A percentile compares a stretch with the other conserved stretches of the same genome.
Evolutionary conservation across 441 rosid genomes (phyloP).

Genomic region (Syzygium syzygioides): DNA sequence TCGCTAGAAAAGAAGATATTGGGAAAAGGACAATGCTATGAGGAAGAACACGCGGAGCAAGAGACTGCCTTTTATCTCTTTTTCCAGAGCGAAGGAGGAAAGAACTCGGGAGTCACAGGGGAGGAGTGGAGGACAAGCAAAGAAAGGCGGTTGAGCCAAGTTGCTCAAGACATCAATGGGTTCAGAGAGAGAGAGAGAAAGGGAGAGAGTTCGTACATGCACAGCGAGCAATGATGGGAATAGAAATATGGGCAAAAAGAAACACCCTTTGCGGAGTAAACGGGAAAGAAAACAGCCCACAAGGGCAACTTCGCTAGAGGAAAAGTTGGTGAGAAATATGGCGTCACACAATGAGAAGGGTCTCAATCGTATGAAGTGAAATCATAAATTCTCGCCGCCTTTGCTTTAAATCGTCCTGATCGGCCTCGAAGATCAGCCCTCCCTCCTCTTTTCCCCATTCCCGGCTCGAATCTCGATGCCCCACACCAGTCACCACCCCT

Average conservation of each 20-base stretch:
- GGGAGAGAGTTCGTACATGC: not conserved
- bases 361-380: not conserved
- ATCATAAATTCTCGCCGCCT: constrained; percentile 76
- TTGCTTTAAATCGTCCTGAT: constrained; percentile 57
- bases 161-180: not conserved
- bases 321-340: not conserved
- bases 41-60: not conserved
- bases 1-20: not conserved
- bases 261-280: constrained; percentile 23
- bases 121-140: not conserved
- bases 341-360: constrained; percentile 1
- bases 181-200: not conserved
- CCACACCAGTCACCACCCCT: not conserved
- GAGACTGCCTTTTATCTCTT: not conserved
- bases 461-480: constrained; percentile 24
- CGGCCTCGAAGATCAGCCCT: constrained; percentile 17
- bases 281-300: not conserved
- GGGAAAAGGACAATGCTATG: not conserved
- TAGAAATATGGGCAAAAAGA: not conserved
- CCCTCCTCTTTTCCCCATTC: not conserved
- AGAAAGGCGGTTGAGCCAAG: not conserved
- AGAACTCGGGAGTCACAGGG: not conserved
- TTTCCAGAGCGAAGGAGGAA: not conserved
- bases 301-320: not conserved
- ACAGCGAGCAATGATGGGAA: not conserved